These are phyloP conservation scores for Cercophora scortea DNA, from an alignment of 495 filamentous ascomycete genomes.

Conservation along the genomic window DNA sequence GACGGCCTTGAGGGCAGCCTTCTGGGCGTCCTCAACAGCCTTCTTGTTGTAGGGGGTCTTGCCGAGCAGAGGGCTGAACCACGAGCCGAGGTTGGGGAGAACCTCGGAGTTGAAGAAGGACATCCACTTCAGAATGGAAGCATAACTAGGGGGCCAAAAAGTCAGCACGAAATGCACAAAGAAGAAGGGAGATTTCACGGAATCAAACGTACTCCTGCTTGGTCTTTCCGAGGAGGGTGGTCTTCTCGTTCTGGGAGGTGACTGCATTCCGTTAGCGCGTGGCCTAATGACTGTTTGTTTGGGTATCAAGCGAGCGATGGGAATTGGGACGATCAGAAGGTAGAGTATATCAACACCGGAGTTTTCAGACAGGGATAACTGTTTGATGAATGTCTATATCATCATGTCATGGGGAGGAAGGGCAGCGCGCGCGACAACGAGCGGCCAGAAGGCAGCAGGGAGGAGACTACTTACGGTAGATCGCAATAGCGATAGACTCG, in stretches of 20 bases:
- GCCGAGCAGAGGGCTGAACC: slow-evolving; percentile 86
- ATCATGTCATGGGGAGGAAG: slow-evolving; percentile 49
- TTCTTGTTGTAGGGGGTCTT: slow-evolving; percentile 94
- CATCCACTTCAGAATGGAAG: slow-evolving; percentile 95
- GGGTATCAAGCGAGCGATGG: slow-evolving; percentile 7
- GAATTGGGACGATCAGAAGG: slow-evolving; percentile 42
- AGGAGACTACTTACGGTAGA: slow-evolving; percentile 76
- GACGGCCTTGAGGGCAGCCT: slow-evolving; percentile 57
- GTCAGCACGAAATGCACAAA: no score
- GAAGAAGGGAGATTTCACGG: no score
- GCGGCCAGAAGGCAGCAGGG: no score
- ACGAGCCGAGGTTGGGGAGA: slow-evolving; percentile 63
- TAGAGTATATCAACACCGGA: slow-evolving; percentile 64
- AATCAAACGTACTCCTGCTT: slow-evolving; percentile 77
- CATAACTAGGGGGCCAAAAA: slow-evolving; percentile 47
- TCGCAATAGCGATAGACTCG: slow-evolving; percentile 89
- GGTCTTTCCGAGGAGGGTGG: slow-evolving; percentile 95
- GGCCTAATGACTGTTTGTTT: slow-evolving; percentile 10
- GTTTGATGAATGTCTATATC: slow-evolving; percentile 61
- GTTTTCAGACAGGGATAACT: slow-evolving; percentile 99
- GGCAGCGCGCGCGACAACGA: not conserved
- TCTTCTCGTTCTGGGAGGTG: slow-evolving; percentile 99
- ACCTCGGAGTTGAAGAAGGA: slow-evolving; percentile 86
- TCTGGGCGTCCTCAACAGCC: slow-evolving; percentile 70
- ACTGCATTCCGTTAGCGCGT: slow-evolving; percentile 51